Base-by-base conservation (phyloP, 495 filamentous ascomycete species). In the Pyrenula aspistea region DNA sequence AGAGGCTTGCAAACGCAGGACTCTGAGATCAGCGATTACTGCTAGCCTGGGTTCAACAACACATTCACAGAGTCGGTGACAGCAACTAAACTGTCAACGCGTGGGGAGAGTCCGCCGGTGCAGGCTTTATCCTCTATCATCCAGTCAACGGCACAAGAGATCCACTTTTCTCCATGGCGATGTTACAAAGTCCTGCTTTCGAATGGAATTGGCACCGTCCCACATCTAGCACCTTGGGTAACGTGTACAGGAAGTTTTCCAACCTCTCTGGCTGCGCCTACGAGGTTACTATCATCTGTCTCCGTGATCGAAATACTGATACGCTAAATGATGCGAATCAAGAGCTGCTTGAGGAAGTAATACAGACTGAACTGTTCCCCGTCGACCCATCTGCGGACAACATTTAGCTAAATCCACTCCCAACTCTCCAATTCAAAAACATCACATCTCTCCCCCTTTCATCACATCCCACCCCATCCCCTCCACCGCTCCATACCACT, bases 41-140 rank as follows among this genome's bases (percentile, higher is more conserved):
- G 2, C 68, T 87, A 20, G 62, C 81, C 24, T 87, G 83, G 83
- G 73, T 86, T 10, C 73, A 83, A 59, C 66, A 71, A 51, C 66
- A 83, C 65, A 84, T 86, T 55, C 58, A 62, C 49, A 68, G 68
- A 12, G 84, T 86, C 54, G 81, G 81, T 23, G 83, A 83, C 31
- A 70, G 85, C 57, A 67, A 70, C 1, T 51, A 59, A 2, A 63
- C 70, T 47, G 76, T 85, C 21, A 83, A 79, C n/a, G 69, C 81
- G 11, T 68, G 69, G 47, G 83, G 83, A 24, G 57, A 63, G 20
- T 58, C 60, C 15, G 60, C 61, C 12, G 65, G 66, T 23, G 65
- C 63, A 2, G 60, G 63, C 25, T 70, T 65, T 15, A 67, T 70
- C 55, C 62, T 67, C 56, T 63, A 69, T 42, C 67, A 67, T 24